Evolutionary conservation across 148 eudicot species (phyloP).

Genomic region (Camellia granthamiana): DNA sequence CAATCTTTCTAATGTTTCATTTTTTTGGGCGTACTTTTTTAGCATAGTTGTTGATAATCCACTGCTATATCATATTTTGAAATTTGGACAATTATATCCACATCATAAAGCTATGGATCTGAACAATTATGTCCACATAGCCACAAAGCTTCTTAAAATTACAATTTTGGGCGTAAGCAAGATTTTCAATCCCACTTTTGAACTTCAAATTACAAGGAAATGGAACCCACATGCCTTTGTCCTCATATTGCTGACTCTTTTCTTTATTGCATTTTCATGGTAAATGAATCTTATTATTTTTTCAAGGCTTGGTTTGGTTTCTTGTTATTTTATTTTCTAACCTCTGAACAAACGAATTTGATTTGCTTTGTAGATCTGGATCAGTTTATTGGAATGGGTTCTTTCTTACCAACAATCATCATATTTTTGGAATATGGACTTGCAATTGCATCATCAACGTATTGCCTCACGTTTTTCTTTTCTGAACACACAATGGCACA

Average conservation of each 20-base stretch:
- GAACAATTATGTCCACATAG: neutral
- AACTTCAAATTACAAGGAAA: neutral
- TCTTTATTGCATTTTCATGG: neutral
- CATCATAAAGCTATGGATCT: too few relatives aligned
- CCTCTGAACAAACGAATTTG: neutral
- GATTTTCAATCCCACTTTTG: neutral
- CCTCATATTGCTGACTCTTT: neutral
- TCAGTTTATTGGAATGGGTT: constrained; percentile 77
- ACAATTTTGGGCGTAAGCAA: neutral
- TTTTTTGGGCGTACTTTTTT: neutral
- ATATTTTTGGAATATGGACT: constrained; percentile 81
- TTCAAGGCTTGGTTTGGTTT: neutral
- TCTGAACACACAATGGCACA: constrained; percentile 91
- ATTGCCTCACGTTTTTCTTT: constrained; percentile 93
- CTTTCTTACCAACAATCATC: constrained; percentile 62
- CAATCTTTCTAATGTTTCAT: neutral
- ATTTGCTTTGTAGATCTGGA: constrained; percentile 55
- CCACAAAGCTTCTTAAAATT: neutral
- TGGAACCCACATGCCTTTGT: neutral
- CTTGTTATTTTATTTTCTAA: neutral
- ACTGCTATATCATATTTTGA: neutral
- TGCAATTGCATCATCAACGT: constrained; percentile 95
- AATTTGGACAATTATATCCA: too few relatives aligned
- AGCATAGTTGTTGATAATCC: neutral
- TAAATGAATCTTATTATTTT: neutral